Evolutionary conservation across 495 filamentous ascomycete genomes (phyloP).

Genomic region (Pseudomonodictys pantanalensis): DNA sequence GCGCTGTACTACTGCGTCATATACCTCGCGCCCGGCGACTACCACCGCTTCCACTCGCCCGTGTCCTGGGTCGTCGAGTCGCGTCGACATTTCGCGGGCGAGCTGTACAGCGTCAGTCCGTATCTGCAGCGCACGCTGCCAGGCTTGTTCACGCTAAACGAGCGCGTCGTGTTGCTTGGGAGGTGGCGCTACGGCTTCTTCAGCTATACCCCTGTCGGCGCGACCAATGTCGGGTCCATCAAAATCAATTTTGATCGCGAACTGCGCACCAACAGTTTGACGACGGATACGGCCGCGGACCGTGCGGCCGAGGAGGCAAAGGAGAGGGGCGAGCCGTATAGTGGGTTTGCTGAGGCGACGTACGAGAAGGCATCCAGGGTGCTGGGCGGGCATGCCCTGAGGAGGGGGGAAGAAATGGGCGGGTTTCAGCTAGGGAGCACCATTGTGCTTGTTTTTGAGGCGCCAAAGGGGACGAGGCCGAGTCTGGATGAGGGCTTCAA

Average conservation of each 20-base stretch:
- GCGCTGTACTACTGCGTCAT: constrained; percentile 92
- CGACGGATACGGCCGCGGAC: constrained; percentile 86
- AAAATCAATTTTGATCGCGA: constrained; percentile 96
- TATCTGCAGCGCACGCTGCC: constrained; percentile 90
- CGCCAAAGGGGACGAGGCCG: constrained; percentile 63
- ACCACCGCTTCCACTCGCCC: constrained; percentile 96
- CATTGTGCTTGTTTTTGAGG: constrained; percentile 95
- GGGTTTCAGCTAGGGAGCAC: constrained; percentile 96
- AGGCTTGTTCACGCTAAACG: constrained; percentile 92
- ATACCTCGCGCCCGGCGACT: constrained; percentile 97
- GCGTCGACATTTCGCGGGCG: constrained; percentile 92
- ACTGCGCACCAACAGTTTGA: constrained; percentile 84
- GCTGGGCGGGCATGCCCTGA: constrained; percentile 76
- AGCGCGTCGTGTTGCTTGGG: constrained; percentile 89
- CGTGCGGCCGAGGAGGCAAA: constrained; percentile 73
- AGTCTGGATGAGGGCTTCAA: constrained; percentile 65
- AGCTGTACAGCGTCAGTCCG: constrained; percentile 90
- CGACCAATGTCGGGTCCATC: constrained; percentile 98
- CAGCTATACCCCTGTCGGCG: constrained; percentile 89
- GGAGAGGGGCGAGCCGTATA: constrained; percentile 71
- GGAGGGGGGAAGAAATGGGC: constrained; percentile 93
- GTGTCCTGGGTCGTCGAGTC: constrained; percentile 89
- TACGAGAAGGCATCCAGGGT: constrained; percentile 75
- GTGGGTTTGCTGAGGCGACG: constrained; percentile 85
- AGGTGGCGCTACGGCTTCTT: constrained; percentile 98